These are phyloP conservation scores for Penicillium rolfsii DNA, from an alignment of 2,329 filamentous ascomycete species.

Conservation along the genomic window DNA sequence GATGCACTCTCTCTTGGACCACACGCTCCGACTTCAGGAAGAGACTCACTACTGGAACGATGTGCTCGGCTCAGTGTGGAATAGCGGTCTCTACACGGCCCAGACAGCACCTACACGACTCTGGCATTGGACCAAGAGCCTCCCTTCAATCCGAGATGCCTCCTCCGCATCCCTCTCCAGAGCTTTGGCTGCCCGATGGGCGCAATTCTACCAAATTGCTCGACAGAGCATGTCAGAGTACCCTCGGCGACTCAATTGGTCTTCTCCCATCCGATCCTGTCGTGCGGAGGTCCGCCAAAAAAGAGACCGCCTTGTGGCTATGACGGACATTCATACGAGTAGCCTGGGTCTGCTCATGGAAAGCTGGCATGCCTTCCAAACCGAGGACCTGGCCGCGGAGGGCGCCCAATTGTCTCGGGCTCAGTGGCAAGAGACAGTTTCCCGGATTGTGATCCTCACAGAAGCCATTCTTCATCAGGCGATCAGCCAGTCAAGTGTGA, in stretches of 20 bases:
- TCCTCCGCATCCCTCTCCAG: conserved; percentile 15
- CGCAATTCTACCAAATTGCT: conserved; percentile 78
- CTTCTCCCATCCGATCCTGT: conserved; percentile 77
- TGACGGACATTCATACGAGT: conserved; percentile 80
- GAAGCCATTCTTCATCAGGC: conserved; percentile 79
- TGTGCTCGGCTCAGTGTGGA: conserved; percentile 74
- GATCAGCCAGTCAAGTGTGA: conserved; percentile 58
- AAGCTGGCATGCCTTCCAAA: conserved; percentile 73
- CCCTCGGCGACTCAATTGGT: conserved; percentile 70
- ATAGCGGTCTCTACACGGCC: conserved; percentile 79
- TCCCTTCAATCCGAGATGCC: conserved; percentile 49
- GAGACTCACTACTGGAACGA: conserved; percentile 98
- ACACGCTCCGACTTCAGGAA: conserved; percentile 80
- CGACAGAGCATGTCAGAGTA: conserved; percentile 71
- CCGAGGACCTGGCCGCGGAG: conserved; percentile 59
- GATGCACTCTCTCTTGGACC: conserved; percentile 74
- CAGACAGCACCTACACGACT: conserved; percentile 81
- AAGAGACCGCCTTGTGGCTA: conserved; percentile 68
- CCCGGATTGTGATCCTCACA: conserved; percentile 81
- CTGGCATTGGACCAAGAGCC: conserved; percentile 72
- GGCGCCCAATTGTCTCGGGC: conserved; percentile 47
- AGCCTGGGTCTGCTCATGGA: conserved; percentile 85
- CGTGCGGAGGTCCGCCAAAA: conserved; percentile 76
- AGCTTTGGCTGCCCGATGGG: conserved; percentile 51
- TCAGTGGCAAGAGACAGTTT: conserved; percentile 74